These are phyloP conservation scores for Lodderomyces metapsilosis DNA, from an alignment of 1,139 yeast species.

Conservation along the genomic window DNA sequence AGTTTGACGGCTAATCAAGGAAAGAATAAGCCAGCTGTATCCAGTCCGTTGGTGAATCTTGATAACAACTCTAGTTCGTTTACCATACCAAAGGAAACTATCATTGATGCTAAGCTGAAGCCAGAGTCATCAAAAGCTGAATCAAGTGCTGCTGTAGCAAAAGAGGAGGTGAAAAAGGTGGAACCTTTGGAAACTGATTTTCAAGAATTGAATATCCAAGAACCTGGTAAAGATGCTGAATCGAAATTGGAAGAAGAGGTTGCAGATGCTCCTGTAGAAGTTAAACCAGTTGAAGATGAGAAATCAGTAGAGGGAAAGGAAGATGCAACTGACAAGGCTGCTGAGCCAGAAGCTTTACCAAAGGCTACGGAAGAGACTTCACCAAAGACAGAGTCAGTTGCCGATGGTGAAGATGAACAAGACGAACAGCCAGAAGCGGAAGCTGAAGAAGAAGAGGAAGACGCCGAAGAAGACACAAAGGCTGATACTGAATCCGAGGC, in stretches of 20 bases:
- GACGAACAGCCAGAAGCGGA: slow-evolving; percentile 2
- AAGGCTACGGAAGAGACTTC: slow-evolving; percentile 9
- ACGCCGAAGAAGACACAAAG: slow-evolving; percentile 3
- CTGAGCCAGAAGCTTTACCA: slow-evolving; percentile 9
- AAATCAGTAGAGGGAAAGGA: slow-evolving; percentile 15
- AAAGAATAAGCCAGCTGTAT: slow-evolving; percentile 9
- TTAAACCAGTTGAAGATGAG: slow-evolving; percentile 44
- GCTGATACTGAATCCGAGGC: slow-evolving; percentile 4
- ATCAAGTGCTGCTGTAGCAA: slow-evolving; percentile 1
- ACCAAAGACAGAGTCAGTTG: slow-evolving; percentile 7
- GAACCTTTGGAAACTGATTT: background rate
- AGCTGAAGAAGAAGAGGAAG: slow-evolving; percentile 1
- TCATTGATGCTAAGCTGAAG: slow-evolving; percentile 30
- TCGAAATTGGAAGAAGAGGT: slow-evolving; percentile 3
- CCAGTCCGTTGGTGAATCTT: slow-evolving; percentile 31
- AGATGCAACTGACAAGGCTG: slow-evolving; percentile 8
- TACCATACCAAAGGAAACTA: slow-evolving; percentile 43
- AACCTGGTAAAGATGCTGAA: slow-evolving; percentile 6
- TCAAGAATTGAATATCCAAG: slow-evolving; percentile 1
- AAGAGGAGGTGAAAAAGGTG: slow-evolving; percentile 4
- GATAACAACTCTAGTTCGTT: slow-evolving; percentile 27
- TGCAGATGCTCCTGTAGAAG: slow-evolving; percentile 5
- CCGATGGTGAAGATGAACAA: slow-evolving; percentile 8
- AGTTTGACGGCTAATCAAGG: background rate
- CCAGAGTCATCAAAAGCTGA: slow-evolving; percentile 4